Evolutionary conservation across 169 alveolate species (phyloP), one percentile per base, ranked within the genome.

Genomic region (Eimeria praecox): DNA sequence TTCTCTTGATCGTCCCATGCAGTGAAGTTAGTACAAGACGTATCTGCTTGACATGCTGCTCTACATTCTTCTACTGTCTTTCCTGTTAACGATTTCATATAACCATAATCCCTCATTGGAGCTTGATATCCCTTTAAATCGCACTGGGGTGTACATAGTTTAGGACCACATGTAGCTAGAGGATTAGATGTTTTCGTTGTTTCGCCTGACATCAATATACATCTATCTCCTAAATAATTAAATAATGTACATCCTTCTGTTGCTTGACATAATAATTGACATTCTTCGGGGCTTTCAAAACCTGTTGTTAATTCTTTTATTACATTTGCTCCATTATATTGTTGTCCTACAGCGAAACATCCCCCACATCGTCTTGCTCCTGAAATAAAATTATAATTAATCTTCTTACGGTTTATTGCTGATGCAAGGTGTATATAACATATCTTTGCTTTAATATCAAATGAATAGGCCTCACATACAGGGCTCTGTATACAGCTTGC

Each of bases 191-290:
- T 44, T 22, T 6, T 22, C 27, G 16, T 42, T 24, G 6, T 66
- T 10, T 35, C 49, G 27, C 54, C 24, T 3, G 20, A 24, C 10
- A 42, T 10, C 56, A 46, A 30, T 6, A 35, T 49, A 54, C 73
- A 54, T 9, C 8, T 8, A 4, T 9, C 8, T 8, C 73, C 90
- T 5, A 18, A 12, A 46, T 27, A 82, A 6, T 69, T 24, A 16
- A 5, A 82, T 16, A 10, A 6, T 12, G 33, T 33, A 54, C 91
- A 83, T n/a, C 10, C 10, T 8, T 20, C 14, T 22, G 52, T 52
- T 12, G 91, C 91, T 66, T 83, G 91, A 77, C 91, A 83, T 40
- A 30, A 3, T 52, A 83, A 52, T 33, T 83, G 91, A 52, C 91
- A 83, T 12, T 83, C 75, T 30, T 83, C 91, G 27, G 64, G 42